A percentile compares a stretch with the other conserved stretches of the same genome.
phyloP scores from a whole-genome alignment of 495 filamentous ascomycete genomes.

The Trichocladium antarcticum region DNA sequence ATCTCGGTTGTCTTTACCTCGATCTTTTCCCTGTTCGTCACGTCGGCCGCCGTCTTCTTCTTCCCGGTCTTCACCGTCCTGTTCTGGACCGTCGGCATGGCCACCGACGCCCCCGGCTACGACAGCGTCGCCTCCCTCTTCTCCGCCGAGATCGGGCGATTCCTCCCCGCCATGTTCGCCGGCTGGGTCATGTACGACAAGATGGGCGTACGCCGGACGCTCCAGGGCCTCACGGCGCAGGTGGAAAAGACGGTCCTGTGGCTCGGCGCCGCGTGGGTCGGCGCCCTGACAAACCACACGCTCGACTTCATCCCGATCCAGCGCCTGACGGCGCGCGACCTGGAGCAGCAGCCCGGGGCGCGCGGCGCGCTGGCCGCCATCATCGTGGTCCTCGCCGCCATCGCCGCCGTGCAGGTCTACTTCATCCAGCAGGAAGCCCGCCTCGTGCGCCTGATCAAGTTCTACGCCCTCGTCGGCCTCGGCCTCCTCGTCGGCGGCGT shows the following conservation, averaged over 20 bases:
- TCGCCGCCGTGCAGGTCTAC: slow-evolving; percentile 56
- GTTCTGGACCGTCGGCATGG: slow-evolving; percentile 68
- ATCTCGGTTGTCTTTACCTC: slow-evolving; percentile 56
- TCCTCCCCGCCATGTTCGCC: slow-evolving; percentile 67
- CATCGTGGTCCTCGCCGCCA: slow-evolving; percentile 46
- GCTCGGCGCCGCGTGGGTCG: slow-evolving; percentile 65
- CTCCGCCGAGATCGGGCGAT: slow-evolving; percentile 56
- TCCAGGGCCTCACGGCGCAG: slow-evolving; percentile 50
- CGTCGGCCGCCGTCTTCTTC: slow-evolving; percentile 58
- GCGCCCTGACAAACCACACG: slow-evolving; percentile 72
- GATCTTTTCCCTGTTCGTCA: slow-evolving; percentile 57
- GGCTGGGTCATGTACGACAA: slow-evolving; percentile 61
- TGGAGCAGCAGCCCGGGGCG: slow-evolving; percentile 67
- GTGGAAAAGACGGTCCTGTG: slow-evolving; percentile 67
- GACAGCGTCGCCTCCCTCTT: slow-evolving; percentile 43
- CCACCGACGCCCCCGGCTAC: slow-evolving; percentile 58
- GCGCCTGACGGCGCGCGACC: slow-evolving; percentile 63
- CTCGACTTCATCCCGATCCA: slow-evolving; percentile 73
- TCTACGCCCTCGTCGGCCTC: slow-evolving; percentile 54
- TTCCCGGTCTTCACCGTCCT: slow-evolving; percentile 58
- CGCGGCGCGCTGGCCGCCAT: slow-evolving; percentile 58
- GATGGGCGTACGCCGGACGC: slow-evolving; percentile 39
- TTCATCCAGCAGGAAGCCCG: slow-evolving; percentile 61
- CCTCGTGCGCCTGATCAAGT: slow-evolving; percentile 53
- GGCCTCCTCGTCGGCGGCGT: slow-evolving; percentile 52